Evolutionary conservation across 306 rosid genomes (phyloP), one percentile per base, ranked within the genome.

Genomic region (Lagenaria siceraria): DNA sequence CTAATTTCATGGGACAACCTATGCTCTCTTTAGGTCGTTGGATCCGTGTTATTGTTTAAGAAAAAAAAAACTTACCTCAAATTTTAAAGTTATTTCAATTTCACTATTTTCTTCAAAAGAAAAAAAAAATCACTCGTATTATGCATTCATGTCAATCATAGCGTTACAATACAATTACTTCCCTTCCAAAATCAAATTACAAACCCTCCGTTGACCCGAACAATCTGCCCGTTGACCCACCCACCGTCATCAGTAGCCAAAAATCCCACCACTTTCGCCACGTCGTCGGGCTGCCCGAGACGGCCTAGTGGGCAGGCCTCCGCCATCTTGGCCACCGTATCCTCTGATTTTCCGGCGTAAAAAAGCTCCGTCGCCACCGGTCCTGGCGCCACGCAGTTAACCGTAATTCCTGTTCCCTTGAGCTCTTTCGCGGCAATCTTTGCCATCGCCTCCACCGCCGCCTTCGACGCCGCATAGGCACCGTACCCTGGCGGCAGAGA

Each of bases 341-440:
- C 87, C 79, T 85, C 90, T 2, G 77, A 58, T 74, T 76, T 89
- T 2, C 93, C 90, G 1, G 60, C 70, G 19, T 77, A 85, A 36
- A 76, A 89, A 77, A 85, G 8, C 2, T 87, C 89, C 8, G 87
- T 87, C n/a, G 85, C 90, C 0, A 81, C 69, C 1, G 93, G 88
- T 21, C 89, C 93, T 0, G 93, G 93, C 11, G 93, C 90, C 25
- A 87, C 86, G 56, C 90, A 89, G 15, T 89, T 89, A 4, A 84
- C 90, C 7, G 93, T 85, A 2, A 87, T 82, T 13, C 79, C 62
- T 7, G 80, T 85, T 14, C 91, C 93, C 65, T 75, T 87, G 3
- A 89, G 79, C 76, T 89, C 93, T 84, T 89, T 89, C 3, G 93
- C 93, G 22, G 84, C n/a, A 4, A 80, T 81, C 81, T 81, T 87